Percentiles rank a stretch among this genome's conserved stretches.
Conservation (phyloP, 1,284 basidiomycete genomes). For the Lentinula novae-zelandiae region DNA sequence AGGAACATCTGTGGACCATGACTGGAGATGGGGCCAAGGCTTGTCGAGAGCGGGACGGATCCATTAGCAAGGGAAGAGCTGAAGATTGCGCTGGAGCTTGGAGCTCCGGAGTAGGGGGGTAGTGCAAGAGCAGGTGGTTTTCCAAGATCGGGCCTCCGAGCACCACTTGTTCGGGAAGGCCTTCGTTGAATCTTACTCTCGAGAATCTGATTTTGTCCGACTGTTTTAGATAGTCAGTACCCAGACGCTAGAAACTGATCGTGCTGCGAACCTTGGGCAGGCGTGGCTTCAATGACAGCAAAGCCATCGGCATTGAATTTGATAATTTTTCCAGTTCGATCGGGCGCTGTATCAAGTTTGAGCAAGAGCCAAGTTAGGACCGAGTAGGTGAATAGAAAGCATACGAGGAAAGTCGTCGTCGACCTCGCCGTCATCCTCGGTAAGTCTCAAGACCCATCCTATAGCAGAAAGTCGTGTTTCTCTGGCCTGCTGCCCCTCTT, state of each 20-base stretch:
- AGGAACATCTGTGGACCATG: slow-evolving; percentile 80
- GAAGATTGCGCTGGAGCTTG: slow-evolving; percentile 30
- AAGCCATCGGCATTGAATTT: slow-evolving; percentile 93
- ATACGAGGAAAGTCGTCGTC: slow-evolving; percentile 97
- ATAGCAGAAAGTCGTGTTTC: slow-evolving; percentile 65
- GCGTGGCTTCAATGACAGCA: slow-evolving; percentile 76
- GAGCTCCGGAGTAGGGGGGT: slow-evolving; percentile 23
- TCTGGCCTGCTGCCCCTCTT: slow-evolving; percentile 61
- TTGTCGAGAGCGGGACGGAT: slow-evolving; percentile 54
- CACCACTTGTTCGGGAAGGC: slow-evolving; percentile 63
- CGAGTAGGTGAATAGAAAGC: slow-evolving; percentile 19
- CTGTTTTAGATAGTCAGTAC: slow-evolving; percentile 34
- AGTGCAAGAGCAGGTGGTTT: slow-evolving; percentile 20
- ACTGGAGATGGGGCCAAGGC: slow-evolving; percentile 61
- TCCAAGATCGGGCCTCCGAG: slow-evolving; percentile 46
- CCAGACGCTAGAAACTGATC: neutral
- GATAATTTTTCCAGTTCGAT: slow-evolving; percentile 78
- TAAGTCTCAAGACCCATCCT: slow-evolving; percentile 94
- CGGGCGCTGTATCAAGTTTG: slow-evolving; percentile 66
- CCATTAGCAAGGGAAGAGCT: slow-evolving; percentile 32
- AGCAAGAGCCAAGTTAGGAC: slow-evolving; percentile 5
- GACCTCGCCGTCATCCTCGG: slow-evolving; percentile 96
- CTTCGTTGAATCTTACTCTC: slow-evolving; percentile 76
- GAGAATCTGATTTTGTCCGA: slow-evolving; percentile 78
- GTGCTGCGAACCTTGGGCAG: slow-evolving; percentile 64